Conservation (phyloP, 768 basidiomycete species). For the Suillus brevipes region DNA sequence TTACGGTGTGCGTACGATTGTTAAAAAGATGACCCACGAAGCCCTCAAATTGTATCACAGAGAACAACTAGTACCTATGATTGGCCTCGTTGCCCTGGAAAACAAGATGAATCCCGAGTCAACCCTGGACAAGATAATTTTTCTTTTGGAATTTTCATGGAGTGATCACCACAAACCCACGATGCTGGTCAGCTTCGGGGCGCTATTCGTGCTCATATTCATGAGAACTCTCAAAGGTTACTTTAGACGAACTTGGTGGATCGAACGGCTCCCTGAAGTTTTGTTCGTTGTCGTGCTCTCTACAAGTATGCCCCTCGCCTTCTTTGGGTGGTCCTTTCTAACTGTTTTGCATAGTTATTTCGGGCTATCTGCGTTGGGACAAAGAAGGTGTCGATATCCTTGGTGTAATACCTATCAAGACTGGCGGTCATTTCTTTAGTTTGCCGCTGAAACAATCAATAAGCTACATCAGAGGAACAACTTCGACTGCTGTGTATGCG, state of each 20-base stretch:
- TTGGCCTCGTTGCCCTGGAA: slow-evolving; percentile 67
- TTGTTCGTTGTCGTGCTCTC: slow-evolving; percentile 81
- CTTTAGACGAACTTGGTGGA: slow-evolving; percentile 64
- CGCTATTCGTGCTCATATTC: slow-evolving; percentile 64
- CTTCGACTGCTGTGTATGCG: slow-evolving; percentile 76
- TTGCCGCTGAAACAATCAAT: slow-evolving; percentile 67
- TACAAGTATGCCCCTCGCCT: slow-evolving; percentile 56
- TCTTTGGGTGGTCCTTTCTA: background rate
- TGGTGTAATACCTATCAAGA: slow-evolving; percentile 69
- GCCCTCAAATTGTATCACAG: slow-evolving; percentile 34
- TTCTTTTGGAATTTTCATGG: slow-evolving; percentile 63
- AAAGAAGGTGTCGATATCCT: slow-evolving; percentile 79
- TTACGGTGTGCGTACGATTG: slow-evolving; percentile 62
- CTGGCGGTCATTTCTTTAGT: slow-evolving; percentile 62
- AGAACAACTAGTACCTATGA: slow-evolving; percentile 87
- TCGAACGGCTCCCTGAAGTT: slow-evolving; percentile 88
- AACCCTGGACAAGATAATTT: slow-evolving; percentile 75
- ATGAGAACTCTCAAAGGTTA: slow-evolving; percentile 56
- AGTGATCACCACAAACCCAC: slow-evolving; percentile 65
- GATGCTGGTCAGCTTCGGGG: slow-evolving; percentile 70
- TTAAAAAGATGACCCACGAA: slow-evolving; percentile 5
- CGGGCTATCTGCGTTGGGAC: slow-evolving; percentile 72
- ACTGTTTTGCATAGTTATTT: slow-evolving; percentile 53
- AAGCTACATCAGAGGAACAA: slow-evolving; percentile 73
- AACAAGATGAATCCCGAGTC: slow-evolving; percentile 58